Evolutionary conservation across 2,329 filamentous ascomycete genomes (phyloP), one percentile per base, ranked within the genome.

Genomic region (Aschersonia sp.): DNA sequence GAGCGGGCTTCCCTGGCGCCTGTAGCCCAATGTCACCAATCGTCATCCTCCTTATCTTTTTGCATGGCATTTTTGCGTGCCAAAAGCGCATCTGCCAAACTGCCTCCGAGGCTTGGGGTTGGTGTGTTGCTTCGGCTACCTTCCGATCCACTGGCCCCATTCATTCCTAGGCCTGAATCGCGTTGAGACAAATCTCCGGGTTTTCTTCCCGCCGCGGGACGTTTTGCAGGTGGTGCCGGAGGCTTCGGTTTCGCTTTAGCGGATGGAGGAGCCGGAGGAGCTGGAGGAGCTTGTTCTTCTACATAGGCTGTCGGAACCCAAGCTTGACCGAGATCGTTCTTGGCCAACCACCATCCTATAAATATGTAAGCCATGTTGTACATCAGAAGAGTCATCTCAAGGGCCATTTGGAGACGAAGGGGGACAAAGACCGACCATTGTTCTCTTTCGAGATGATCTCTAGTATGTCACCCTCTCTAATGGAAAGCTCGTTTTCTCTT

Each of bases 291-390:
- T 60, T 84, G 76, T 66, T 95, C 89, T 66, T 97, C 84, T 7
- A 98, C 83, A 59, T 98, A 98, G 22, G 90, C 87, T 22, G 89
- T 85, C 0, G 92, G 92, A 4, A 92, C 80, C 92, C 92, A 98
- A 46, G 88, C 92, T 65, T 92, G 87, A n/a, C 78, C 77, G 5
- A 56, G 55, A 5, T 54, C 66, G 52, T 83, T 85, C 70, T 87
- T 90, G 52, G 83, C 92, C 44, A 97, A 73, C 90, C 90, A 97
- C 92, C 92, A 98, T 47, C 92, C 90, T 95, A 29, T 46, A 41
- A 29, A 54, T 73, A 62, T 72, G 66, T 46, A 30, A 47, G 30
- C 12, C 8, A 30, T 9, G 30, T 14, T 39, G 8, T 39, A 39
- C 35, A 12, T 8, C 8, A 9, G 8, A 39, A 9, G 35, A 8